Percentiles rank a stretch among this genome's conserved stretches.
phyloP scores from a whole-genome alignment of 352 stramenopile species.

The Phytophthora sp. region DNA sequence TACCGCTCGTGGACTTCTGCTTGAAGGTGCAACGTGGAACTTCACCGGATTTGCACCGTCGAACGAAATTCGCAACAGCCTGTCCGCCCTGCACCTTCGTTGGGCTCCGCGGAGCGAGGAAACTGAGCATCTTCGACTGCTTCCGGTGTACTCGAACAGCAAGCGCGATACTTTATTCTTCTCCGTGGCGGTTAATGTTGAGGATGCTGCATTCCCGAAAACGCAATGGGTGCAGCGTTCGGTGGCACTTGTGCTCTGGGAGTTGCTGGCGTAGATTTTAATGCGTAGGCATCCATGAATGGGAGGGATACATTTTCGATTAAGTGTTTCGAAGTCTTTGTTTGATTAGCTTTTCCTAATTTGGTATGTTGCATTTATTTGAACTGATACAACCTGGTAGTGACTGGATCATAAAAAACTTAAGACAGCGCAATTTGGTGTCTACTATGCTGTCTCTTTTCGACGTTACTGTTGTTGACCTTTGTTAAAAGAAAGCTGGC shows the following conservation, averaged over 20 bases:
- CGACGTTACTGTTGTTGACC: neutral
- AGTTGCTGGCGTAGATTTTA: constrained; percentile 51
- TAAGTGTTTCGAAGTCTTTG: too few relatives aligned
- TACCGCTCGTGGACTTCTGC: constrained; percentile 69
- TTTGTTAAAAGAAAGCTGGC: constrained; percentile 6
- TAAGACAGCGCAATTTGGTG: too few relatives aligned
- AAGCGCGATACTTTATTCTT: constrained; percentile 82
- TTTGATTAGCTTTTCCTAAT: too few relatives aligned
- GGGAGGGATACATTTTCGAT: too few relatives aligned
- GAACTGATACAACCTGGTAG: too few relatives aligned
- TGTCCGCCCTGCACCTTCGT: constrained; percentile 72
- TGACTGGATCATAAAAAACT: too few relatives aligned
- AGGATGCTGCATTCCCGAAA: constrained; percentile 54
- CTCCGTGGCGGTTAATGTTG: constrained; percentile 73
- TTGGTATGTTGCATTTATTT: too few relatives aligned
- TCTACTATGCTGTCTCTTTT: constrained; percentile 5
- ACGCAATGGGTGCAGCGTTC: constrained; percentile 84
- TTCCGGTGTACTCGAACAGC: constrained; percentile 89
- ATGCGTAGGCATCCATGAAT: neutral
- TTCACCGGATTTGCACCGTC: constrained; percentile 71
- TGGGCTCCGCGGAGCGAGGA: constrained; percentile 53
- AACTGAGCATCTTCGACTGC: constrained; percentile 41
- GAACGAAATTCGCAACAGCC: constrained; percentile 73
- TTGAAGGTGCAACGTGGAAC: constrained; percentile 87
- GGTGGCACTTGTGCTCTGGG: constrained; percentile 83